These are phyloP conservation scores for Penicillium concentricum DNA, from an alignment of 2,329 filamentous ascomycete species.

Conservation along the genomic window DNA sequence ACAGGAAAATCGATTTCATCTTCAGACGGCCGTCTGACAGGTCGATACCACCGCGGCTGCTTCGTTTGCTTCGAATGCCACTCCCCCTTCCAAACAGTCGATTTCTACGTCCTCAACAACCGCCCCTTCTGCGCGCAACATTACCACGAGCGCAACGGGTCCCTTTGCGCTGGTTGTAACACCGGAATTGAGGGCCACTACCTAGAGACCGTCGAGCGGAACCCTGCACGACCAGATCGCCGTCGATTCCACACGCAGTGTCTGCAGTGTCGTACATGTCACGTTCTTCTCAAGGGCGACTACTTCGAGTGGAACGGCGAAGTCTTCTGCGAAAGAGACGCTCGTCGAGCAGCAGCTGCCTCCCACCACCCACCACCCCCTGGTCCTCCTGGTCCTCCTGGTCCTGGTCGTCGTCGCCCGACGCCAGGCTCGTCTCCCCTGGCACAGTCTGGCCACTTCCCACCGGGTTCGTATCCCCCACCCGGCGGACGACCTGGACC, in stretches of 20 bases:
- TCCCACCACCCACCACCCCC: constrained; percentile 21
- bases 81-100: constrained; percentile 77
- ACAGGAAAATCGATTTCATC: constrained; percentile 91
- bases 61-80: constrained; percentile 87
- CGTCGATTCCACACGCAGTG: constrained; percentile 85
- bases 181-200: constrained; percentile 91
- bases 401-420: constrained; percentile 36
- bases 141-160: constrained; percentile 89
- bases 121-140: constrained; percentile 87
- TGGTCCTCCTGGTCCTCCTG: constrained; percentile 28
- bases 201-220: constrained; percentile 68
- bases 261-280: constrained; percentile 76
- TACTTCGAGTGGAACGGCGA: constrained; percentile 85
- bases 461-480: constrained; percentile 26
- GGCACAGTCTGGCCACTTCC: constrained; percentile 28
- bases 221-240: constrained; percentile 34
- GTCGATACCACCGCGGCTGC: constrained; percentile 91
- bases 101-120: constrained; percentile 89
- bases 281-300: constrained; percentile 70
- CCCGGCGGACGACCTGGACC: background rate
- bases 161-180: constrained; percentile 76
- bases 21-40: constrained; percentile 85
- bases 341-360: constrained; percentile 55
- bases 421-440: constrained; percentile 36
- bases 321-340: constrained; percentile 85